Conservation (phyloP, 768 basidiomycete species). For the Suillus plorans region DNA sequence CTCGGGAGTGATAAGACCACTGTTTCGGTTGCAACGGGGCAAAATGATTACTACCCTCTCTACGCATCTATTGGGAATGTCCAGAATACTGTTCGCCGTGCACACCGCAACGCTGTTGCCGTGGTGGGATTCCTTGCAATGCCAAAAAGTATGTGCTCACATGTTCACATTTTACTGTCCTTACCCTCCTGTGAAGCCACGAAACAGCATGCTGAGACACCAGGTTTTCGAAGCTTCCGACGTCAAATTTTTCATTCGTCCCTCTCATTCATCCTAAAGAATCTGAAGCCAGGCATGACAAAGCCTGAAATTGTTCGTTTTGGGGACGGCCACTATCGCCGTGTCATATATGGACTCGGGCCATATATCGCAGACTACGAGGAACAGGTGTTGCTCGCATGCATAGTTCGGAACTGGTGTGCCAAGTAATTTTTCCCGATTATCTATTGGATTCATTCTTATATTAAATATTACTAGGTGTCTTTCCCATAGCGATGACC, state of each 20-base stretch:
- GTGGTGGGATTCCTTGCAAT: slow-evolving; percentile 33
- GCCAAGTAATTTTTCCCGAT: too few relatives aligned
- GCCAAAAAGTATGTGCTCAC: slow-evolving; percentile 26
- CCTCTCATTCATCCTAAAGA: slow-evolving; percentile 23
- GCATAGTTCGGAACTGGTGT: too few relatives aligned
- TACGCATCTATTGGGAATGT: slow-evolving; percentile 16
- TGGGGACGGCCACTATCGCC: too few relatives aligned
- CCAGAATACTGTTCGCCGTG: slow-evolving; percentile 6
- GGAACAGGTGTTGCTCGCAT: too few relatives aligned
- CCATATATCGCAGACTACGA: too few relatives aligned
- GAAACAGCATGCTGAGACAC: slow-evolving; percentile 14
- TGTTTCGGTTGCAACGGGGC: slow-evolving; percentile 14
- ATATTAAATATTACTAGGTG: too few relatives aligned
- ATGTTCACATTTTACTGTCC: not conserved
- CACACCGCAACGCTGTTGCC: slow-evolving; percentile 6
- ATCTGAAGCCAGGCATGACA: slow-evolving; percentile 13
- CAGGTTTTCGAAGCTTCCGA: slow-evolving; percentile 28
- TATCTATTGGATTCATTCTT: too few relatives aligned
- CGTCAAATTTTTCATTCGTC: slow-evolving; percentile 33
- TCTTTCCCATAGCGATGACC: too few relatives aligned
- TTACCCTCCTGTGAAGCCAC: slow-evolving; percentile 4
- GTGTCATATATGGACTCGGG: too few relatives aligned
- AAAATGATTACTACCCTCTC: slow-evolving; percentile 14
- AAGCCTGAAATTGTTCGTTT: too few relatives aligned
- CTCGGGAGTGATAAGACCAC: slow-evolving; percentile 17